Base-by-base conservation (phyloP, 441 rosid species). In the Macaranga tanarius region DNA sequence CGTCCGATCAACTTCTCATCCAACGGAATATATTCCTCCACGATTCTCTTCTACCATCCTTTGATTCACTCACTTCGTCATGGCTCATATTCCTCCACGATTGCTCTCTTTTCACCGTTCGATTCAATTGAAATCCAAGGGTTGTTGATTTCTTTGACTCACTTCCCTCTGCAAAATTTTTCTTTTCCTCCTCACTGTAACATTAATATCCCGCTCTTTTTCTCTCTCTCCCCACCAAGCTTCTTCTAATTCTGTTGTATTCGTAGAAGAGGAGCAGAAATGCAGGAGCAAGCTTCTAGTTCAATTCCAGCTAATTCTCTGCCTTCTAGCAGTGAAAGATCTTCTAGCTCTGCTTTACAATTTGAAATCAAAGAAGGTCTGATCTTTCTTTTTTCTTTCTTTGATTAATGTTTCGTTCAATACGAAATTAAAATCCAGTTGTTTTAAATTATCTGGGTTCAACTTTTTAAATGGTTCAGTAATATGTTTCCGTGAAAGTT, bases 261-360 rank as follows among this genome's bases (percentile, higher is more conserved):
- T 44, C 54, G 22, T 10, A 5, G 12, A 67, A 50, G 48, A 1
- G 56, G 60, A 55, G 66, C 67, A 26, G 62, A 81, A 79, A 89
- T 86, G 91, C 94, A 89, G 57, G 97, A 88, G 51, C 94, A 84
- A 78, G 85, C 90, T 13, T 85, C 93, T 10, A 89, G 95, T 72
- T 89, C 93, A 45, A 59, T 89, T 19, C 89, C 97, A 0, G 92
- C 96, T 0, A 89, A 84, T 82, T 92, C 98, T 61, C 52, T 93
- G 55, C 93, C 91, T 4, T 93, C 97, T 19, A 92, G 98, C 77
- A 92, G 98, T 44, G 97, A 92, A 75, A 84, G 95, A 82, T 92
- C 97, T 23, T 90, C 97, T 10, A 90, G 97, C 77, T 89, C 97
- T 55, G 91, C 91, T 56, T 83, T 82, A 9, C 97, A 83, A 58